Percentiles rank a stretch among this genome's conserved stretches.
Conservation (phyloP, 1,284 basidiomycete species). For the Cryptococcus depauperatus region DNA sequence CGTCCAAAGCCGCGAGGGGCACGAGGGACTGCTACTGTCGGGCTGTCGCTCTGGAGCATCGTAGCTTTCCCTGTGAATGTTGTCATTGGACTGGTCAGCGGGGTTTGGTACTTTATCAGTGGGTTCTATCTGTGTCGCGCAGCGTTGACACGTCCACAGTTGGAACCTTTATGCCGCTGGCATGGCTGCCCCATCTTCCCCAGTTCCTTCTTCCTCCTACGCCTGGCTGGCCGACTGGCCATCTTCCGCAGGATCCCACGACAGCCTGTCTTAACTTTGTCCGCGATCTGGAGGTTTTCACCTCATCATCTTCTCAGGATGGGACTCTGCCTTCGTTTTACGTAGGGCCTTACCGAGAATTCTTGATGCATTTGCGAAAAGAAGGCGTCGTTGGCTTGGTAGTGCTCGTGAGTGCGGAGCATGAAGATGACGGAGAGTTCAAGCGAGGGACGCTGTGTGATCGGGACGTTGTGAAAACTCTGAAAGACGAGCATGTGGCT, state of each 20-base stretch:
- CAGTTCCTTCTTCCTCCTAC: constrained; percentile 38
- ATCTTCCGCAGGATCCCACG: constrained; percentile 26
- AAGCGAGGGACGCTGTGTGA: constrained; percentile 77
- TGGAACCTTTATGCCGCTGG: constrained; percentile 39
- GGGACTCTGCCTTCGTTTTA: constrained; percentile 64
- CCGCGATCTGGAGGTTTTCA: constrained; percentile 34
- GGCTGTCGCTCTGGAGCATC: constrained; percentile 28
- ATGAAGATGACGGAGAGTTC: constrained; percentile 80
- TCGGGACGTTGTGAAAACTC: constrained; percentile 55
- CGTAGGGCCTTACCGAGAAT: constrained; percentile 72
- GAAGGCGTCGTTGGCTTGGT: constrained; percentile 70
- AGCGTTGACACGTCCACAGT: constrained; percentile 19
- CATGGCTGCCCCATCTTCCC: constrained; percentile 38
- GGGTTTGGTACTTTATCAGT: constrained; percentile 44
- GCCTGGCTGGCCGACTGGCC: constrained; percentile 8
- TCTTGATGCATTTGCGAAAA: constrained; percentile 60
- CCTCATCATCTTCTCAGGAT: constrained; percentile 20
- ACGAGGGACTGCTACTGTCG: constrained; percentile 9
- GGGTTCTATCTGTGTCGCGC: constrained; percentile 7
- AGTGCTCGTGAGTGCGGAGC: constrained; percentile 79
- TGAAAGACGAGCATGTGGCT: constrained; percentile 62
- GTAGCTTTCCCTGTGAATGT: constrained; percentile 33
- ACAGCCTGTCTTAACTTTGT: constrained; percentile 30
- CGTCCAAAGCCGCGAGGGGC: constrained; percentile 3
- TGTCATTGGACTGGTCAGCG: constrained; percentile 30